phyloP scores from a whole-genome alignment of 345 rosid genomes.

The Melaleuca alternifolia region DNA sequence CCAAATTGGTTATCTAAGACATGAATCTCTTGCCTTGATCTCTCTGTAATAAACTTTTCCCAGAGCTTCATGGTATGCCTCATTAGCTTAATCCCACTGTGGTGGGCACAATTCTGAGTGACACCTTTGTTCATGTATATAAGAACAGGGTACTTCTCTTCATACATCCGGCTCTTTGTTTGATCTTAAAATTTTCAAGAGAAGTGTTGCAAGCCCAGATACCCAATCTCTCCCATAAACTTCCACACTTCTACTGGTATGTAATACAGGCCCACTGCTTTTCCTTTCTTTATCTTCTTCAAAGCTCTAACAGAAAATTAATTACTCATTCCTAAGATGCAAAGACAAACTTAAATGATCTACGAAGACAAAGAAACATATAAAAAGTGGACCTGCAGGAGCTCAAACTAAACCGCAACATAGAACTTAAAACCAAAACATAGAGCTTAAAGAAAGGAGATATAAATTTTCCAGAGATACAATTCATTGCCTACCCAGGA shows the following conservation, averaged over 20 bases:
- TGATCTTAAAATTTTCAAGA: neutral
- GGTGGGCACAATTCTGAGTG: neutral
- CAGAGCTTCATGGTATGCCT: neutral
- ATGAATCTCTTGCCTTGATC: neutral
- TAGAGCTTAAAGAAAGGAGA: neutral
- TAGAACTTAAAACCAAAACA: neutral
- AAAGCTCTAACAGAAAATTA: neutral
- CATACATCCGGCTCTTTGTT: neutral
- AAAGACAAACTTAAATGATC: neutral
- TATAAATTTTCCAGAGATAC: neutral
- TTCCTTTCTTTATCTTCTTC: neutral
- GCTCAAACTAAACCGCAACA: neutral
- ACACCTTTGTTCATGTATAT: neutral
- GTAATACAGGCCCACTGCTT: neutral
- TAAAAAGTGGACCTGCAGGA: neutral
- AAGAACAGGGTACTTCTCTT: neutral
- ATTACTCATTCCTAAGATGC: neutral
- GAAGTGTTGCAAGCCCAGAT: neutral
- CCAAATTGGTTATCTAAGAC: slow-evolving; percentile 2
- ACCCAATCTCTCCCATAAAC: neutral
- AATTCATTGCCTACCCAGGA: neutral
- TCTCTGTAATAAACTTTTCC: neutral
- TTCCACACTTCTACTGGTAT: neutral
- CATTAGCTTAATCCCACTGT: neutral
- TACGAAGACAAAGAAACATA: neutral